phyloP scores from a whole-genome alignment of 768 basidiomycete genomes.

The Tremella fuciformis region DNA sequence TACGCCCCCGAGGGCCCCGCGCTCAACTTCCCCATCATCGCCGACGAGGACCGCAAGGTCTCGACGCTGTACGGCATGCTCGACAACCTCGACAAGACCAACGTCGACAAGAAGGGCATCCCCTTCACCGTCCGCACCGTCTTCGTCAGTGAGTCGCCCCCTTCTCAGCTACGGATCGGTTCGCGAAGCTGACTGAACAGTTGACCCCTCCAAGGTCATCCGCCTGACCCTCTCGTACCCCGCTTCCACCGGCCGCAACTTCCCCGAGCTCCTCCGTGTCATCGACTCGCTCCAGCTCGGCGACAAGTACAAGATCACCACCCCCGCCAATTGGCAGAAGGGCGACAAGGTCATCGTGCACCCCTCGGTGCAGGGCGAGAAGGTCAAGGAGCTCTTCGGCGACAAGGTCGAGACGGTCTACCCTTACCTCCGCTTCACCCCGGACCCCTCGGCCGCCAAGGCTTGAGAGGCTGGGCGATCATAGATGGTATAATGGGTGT shows the following conservation, averaged over 20 bases:
- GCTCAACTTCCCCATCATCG: slow-evolving; percentile 93
- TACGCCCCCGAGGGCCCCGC: slow-evolving; percentile 61
- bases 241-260: slow-evolving; percentile 71
- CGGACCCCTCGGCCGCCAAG: slow-evolving; percentile 42
- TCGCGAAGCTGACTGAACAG: slow-evolving; percentile 19
- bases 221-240: slow-evolving; percentile 88
- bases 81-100: slow-evolving; percentile 90
- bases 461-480: neutral
- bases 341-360: slow-evolving; percentile 80
- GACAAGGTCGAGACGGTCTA: slow-evolving; percentile 68
- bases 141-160: slow-evolving; percentile 64
- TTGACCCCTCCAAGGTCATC: slow-evolving; percentile 95
- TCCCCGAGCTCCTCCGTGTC: slow-evolving; percentile 57
- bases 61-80: slow-evolving; percentile 89
- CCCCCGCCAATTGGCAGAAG: slow-evolving; percentile 61
- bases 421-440: slow-evolving; percentile 72
- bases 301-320: slow-evolving; percentile 61
- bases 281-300: slow-evolving; percentile 91
- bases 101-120: slow-evolving; percentile 58
- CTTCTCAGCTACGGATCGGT: neutral
- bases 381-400: slow-evolving; percentile 89
- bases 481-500: too few relatives aligned
- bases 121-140: slow-evolving; percentile 98
- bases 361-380: slow-evolving; percentile 71
- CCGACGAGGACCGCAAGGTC: slow-evolving; percentile 80